Evolutionary conservation across 1,284 basidiomycete species (phyloP).

Genomic region (Puccinia hordei): DNA sequence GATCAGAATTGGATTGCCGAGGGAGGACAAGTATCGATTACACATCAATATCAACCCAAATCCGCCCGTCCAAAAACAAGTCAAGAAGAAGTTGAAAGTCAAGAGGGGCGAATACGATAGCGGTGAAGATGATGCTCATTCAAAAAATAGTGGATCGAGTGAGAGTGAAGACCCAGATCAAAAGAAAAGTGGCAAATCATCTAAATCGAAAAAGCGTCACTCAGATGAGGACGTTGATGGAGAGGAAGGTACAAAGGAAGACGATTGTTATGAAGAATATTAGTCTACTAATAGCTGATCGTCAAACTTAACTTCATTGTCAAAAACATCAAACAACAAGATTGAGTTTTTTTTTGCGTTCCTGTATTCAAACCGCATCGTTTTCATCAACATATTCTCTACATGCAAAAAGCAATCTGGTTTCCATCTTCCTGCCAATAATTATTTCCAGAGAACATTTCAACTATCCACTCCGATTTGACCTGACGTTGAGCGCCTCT

Average conservation of each 20-base stretch:
- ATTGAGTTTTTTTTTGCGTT: not conserved
- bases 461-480: too few relatives aligned
- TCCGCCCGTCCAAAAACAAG: conserved; percentile 46
- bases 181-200: conserved; percentile 51
- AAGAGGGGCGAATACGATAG: conserved; percentile 48
- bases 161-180: conserved; percentile 47
- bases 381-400: too few relatives aligned
- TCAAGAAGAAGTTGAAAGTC: conserved; percentile 45
- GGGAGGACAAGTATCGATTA: conserved; percentile 37
- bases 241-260: conserved; percentile 26
- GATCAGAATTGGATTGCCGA: conserved; percentile 35
- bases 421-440: too few relatives aligned
- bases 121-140: conserved; percentile 40
- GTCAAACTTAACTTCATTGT: conserved; percentile 49
- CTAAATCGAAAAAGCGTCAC: conserved; percentile 23
- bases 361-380: too few relatives aligned
- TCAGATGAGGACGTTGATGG: conserved; percentile 52
- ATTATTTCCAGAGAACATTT: too few relatives aligned
- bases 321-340: not conserved
- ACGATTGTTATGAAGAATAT: not conserved
- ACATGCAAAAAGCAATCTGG: too few relatives aligned
- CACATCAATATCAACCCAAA: conserved; percentile 48
- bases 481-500: too few relatives aligned
- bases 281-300: conserved; percentile 36
- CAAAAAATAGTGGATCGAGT: conserved; percentile 54